A percentile compares a stretch with the other conserved stretches of the same genome.
Evolutionary conservation across 768 basidiomycete genomes (phyloP).

Genomic region (Rubroboletus satanas): DNA sequence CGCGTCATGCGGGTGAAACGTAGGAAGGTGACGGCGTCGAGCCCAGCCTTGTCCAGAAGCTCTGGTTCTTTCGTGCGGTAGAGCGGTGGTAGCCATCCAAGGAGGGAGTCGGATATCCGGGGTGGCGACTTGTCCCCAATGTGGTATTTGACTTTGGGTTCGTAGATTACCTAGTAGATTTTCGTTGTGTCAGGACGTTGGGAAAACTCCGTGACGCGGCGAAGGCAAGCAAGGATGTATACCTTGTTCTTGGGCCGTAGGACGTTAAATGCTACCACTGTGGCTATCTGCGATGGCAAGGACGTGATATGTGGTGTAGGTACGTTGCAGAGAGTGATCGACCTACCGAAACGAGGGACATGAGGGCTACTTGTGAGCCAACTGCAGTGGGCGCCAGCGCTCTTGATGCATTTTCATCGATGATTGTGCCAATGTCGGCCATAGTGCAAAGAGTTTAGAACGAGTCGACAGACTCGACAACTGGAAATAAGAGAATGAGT

Average conservation of each 20-base stretch:
- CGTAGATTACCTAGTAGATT: constrained; percentile 70
- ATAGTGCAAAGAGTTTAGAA: constrained; percentile 22
- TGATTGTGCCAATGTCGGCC: constrained; percentile 31
- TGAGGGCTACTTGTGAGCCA: constrained; percentile 70
- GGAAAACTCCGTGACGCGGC: neutral
- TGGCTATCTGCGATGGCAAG: constrained; percentile 45
- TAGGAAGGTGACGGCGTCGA: constrained; percentile 91
- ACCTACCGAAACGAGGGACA: constrained; percentile 70
- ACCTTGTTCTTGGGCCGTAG: constrained; percentile 90
- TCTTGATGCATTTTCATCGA: constrained; percentile 39
- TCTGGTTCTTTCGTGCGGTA: constrained; percentile 83
- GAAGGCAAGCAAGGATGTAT: constrained; percentile 8
- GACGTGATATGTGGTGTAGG: constrained; percentile 8
- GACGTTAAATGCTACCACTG: constrained; percentile 74
- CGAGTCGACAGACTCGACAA: constrained; percentile 16
- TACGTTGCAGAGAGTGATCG: neutral
- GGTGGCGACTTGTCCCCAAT: constrained; percentile 73
- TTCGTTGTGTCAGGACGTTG: neutral
- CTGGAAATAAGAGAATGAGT: constrained; percentile 16
- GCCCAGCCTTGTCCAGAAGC: constrained; percentile 80
- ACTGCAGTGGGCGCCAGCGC: constrained; percentile 80
- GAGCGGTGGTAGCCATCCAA: constrained; percentile 90
- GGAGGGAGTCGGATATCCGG: constrained; percentile 73
- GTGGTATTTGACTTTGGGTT: constrained; percentile 92
- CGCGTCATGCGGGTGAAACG: constrained; percentile 88